Base-by-base conservation (phyloP, 2,329 filamentous ascomycete species). In the Penicillium occitanis region DNA sequence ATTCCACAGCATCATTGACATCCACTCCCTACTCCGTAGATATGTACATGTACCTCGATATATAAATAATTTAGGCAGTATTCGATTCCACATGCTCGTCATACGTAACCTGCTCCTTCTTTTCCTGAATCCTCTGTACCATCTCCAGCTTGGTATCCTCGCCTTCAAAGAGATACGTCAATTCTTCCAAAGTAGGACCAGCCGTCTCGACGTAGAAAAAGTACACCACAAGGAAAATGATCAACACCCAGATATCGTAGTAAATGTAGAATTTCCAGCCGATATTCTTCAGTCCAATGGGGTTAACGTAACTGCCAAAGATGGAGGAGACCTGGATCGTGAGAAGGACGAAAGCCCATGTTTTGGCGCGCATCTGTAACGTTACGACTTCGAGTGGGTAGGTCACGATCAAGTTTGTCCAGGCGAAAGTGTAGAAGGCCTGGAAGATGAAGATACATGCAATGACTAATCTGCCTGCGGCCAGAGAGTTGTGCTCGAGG, bases 381-480 rank as follows among this genome's bases (percentile, higher is more conserved):
- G 79, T 77, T 5, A 80, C 76, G 6, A 82, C 71, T 67, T 82
- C 80, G 0, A 80, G 72, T 0, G 80, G 79, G 58, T 83, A 83
- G 0, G 79, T 79, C 0, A 82, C 79, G 2, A 81, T 75, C 51
- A 82, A 51, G 7, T 79, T 79, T 0, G 78, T 81, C 80, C 80
- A 83, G 1, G 77, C 80, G 40, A 80, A 74, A 0, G 77, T 80
- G 62, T 82, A 82, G 42, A 80, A 80, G 0, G 72, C 74, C 30
- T 80, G 76, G 69, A 80, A 81, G 40, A 81, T 61, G 67, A 82
- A 82, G 64, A 82, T 80, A 64, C 78, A 81, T 0, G 77, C 78
- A 3, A 82, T 68, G 0, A 81, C 79, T 0, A 79, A 69, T 0
- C 76, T 74, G 0, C 74, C 48, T 63, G 76, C 62, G 69, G 75